Conservation (phyloP, 495 filamentous ascomycete species). For the Aspergillus ostianus region DNA sequence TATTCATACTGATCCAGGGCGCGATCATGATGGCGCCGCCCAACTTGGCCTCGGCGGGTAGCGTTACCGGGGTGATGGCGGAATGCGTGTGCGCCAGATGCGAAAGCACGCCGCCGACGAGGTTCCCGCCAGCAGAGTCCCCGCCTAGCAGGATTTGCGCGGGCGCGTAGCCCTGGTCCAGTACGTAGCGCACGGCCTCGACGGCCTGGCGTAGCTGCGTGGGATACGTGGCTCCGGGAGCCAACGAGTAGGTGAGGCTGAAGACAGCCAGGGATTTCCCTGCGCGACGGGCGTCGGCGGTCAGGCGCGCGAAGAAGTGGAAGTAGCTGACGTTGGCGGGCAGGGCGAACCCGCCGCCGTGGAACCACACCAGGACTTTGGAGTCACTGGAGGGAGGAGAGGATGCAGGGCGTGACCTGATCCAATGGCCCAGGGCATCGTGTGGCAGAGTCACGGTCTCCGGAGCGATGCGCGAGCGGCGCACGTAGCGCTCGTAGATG, state of each 20-base stretch:
- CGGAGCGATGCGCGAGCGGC: conserved; percentile 39
- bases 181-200: conserved; percentile 49
- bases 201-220: conserved; percentile 59
- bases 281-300: conserved; percentile 27
- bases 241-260: conserved; percentile 56
- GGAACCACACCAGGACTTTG: conserved; percentile 58
- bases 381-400: conserved; percentile 33
- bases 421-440: conserved; percentile 59
- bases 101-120: conserved; percentile 55
- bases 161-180: conserved; percentile 38
- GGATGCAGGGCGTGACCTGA: conserved; percentile 39
- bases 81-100: conserved; percentile 63
- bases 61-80: conserved; percentile 32
- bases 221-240: conserved; percentile 56
- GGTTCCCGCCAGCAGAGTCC: conserved; percentile 66
- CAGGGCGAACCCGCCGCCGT: conserved; percentile 61
- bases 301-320: conserved; percentile 49
- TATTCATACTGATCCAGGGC: conserved; percentile 56
- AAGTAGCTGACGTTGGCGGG: conserved; percentile 52
- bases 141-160: conserved; percentile 55
- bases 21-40: conserved; percentile 53
- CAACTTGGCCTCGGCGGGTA: conserved; percentile 25
- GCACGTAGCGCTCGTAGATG: conserved; percentile 46
- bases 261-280: conserved; percentile 51
- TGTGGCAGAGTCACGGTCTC: conserved; percentile 49